Percentiles rank a stretch among this genome's conserved stretches.
These are phyloP conservation scores for Serendipita sp. DNA, from an alignment of 1,284 basidiomycete genomes.

Conservation along the genomic window DNA sequence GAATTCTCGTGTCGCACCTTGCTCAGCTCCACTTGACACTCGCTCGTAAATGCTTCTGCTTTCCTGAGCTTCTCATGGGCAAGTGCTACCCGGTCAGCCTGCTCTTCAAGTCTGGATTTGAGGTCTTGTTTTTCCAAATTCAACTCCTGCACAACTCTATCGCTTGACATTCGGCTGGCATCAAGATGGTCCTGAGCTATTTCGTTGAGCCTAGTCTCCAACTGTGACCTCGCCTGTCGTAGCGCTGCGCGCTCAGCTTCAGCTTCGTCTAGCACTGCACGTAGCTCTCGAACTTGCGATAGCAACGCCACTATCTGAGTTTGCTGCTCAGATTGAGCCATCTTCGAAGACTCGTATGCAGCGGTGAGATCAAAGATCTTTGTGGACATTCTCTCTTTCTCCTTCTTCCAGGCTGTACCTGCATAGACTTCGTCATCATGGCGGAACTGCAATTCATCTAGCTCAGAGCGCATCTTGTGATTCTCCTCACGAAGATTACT, in stretches of 20 bases:
- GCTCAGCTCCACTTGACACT: slow-evolving; percentile 61
- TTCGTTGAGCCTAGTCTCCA: slow-evolving; percentile 65
- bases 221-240: slow-evolving; percentile 66
- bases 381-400: slow-evolving; percentile 70
- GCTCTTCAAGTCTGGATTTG: slow-evolving; percentile 63
- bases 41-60: slow-evolving; percentile 58
- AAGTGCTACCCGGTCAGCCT: slow-evolving; percentile 56
- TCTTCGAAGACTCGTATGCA: slow-evolving; percentile 62
- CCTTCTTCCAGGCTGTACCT: slow-evolving; percentile 70
- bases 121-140: slow-evolving; percentile 68
- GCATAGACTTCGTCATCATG: slow-evolving; percentile 68
- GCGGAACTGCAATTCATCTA: slow-evolving; percentile 60
- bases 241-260: slow-evolving; percentile 67
- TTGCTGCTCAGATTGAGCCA: slow-evolving; percentile 65
- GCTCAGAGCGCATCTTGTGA: slow-evolving; percentile 59
- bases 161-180: slow-evolving; percentile 52
- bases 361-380: slow-evolving; percentile 65
- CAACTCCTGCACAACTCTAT: slow-evolving; percentile 59
- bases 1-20: slow-evolving; percentile 65
- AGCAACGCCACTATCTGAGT: slow-evolving; percentile 69
- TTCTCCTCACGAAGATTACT: slow-evolving; percentile 67
- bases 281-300: slow-evolving; percentile 72
- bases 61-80: slow-evolving; percentile 68
- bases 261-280: slow-evolving; percentile 65
- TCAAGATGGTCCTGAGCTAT: slow-evolving; percentile 67